Conservation (phyloP, 169 alveolate genomes). For the Cryptosporidium ubiquitum region DNA sequence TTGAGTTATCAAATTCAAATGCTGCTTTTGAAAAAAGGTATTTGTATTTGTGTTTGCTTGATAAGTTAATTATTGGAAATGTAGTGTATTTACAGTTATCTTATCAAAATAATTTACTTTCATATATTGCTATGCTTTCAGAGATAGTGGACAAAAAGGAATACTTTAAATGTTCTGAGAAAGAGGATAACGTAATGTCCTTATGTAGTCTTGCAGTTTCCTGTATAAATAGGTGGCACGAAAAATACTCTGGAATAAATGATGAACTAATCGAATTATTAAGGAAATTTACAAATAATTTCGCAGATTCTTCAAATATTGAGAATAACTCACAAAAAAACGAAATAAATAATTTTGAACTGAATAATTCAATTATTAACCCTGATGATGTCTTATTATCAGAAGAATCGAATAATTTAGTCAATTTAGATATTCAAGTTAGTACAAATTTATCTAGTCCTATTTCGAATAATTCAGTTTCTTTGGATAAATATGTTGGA, state of each 20-base stretch:
- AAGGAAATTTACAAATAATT: background rate
- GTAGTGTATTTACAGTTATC: background rate
- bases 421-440: background rate
- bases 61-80: conserved; percentile 11
- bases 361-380: background rate
- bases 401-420: background rate
- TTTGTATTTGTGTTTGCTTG: conserved; percentile 20
- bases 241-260: background rate
- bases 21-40: conserved; percentile 17
- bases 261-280: background rate
- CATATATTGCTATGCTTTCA: conserved; percentile 17
- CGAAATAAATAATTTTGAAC: background rate
- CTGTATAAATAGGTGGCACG: conserved; percentile 44
- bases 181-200: background rate
- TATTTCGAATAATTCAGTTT: background rate
- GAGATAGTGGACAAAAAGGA: background rate
- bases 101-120: background rate
- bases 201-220: conserved; percentile 22
- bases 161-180: background rate
- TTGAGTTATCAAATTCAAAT: background rate
- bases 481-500: background rate
- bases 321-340: background rate
- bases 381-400: background rate
- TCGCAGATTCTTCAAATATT: background rate
- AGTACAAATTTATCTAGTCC: background rate